Evolutionary conservation across 1,284 basidiomycete genomes (phyloP).

Genomic region (Rhodotorula sp.): DNA sequence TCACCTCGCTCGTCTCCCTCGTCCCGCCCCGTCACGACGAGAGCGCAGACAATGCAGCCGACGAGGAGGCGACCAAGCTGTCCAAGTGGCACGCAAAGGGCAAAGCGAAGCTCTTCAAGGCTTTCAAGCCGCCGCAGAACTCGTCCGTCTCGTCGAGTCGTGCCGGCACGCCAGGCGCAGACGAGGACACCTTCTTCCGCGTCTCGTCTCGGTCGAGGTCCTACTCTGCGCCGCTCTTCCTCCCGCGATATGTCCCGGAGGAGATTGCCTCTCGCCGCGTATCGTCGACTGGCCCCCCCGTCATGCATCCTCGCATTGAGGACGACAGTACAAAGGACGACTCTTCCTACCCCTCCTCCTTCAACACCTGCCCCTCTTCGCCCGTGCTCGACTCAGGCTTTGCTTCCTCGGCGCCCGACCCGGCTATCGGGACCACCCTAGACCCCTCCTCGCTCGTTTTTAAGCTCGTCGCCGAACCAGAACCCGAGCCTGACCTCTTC

Average conservation of each 20-base stretch:
- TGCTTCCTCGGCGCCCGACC: background rate
- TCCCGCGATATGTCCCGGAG: background rate
- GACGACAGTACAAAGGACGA: background rate
- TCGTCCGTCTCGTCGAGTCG: background rate
- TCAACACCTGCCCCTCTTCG: background rate
- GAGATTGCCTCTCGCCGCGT: background rate
- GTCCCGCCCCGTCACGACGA: background rate
- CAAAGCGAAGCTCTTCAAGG: constrained; percentile 10
- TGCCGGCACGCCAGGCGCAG: background rate
- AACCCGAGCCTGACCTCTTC: constrained; percentile 34
- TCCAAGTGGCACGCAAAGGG: constrained; percentile 4
- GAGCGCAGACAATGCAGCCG: background rate
- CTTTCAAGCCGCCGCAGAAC: background rate
- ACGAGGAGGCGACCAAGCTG: background rate
- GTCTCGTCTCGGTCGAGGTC: background rate
- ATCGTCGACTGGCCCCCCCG: too few relatives aligned
- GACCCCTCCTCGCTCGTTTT: background rate
- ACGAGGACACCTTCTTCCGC: background rate
- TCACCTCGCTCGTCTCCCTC: background rate
- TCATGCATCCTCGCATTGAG: too few relatives aligned
- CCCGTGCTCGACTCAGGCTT: constrained; percentile 3
- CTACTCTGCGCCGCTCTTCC: constrained; percentile 8
- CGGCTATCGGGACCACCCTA: background rate
- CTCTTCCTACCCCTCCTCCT: background rate
- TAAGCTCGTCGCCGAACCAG: background rate